Conservation (phyloP, 78 protist species). For the Dictyostelium capitatum region DNA sequence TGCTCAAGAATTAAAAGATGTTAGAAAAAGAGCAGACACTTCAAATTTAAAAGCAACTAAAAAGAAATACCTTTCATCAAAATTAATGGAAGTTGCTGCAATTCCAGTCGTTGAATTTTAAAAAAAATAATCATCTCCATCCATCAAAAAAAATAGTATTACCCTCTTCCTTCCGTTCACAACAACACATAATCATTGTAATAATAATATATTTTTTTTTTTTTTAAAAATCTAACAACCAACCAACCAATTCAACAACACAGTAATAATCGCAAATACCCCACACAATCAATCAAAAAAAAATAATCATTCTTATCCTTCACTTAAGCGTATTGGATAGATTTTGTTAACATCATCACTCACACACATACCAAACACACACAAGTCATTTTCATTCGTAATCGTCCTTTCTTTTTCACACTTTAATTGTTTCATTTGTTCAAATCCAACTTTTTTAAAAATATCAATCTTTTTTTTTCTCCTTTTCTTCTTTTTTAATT, state of each 20-base stretch:
- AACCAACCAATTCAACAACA: not conserved
- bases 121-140: not conserved
- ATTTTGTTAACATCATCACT: not conserved
- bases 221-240: not conserved
- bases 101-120: conserved; percentile 79
- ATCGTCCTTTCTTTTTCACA: too few relatives aligned
- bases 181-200: not conserved
- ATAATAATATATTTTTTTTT: not conserved
- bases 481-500: too few relatives aligned
- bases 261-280: not conserved
- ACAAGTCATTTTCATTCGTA: not conserved
- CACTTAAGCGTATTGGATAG: conserved; percentile 24
- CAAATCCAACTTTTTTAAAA: too few relatives aligned
- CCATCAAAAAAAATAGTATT: not conserved
- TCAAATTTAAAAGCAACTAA: conserved; percentile 55
- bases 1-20: conserved; percentile 73
- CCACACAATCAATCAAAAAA: not conserved
- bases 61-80: conserved; percentile 74
- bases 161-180: not conserved
- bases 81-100: conserved; percentile 69
- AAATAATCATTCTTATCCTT: not conserved
- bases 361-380: not conserved
- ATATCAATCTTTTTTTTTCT: too few relatives aligned
- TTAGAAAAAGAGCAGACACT: conserved; percentile 40
- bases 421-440: too few relatives aligned